Percentiles rank a stretch among this genome's conserved stretches.
phyloP scores from a whole-genome alignment of 805 yeast species.

The Teunomyces tritomae region DNA sequence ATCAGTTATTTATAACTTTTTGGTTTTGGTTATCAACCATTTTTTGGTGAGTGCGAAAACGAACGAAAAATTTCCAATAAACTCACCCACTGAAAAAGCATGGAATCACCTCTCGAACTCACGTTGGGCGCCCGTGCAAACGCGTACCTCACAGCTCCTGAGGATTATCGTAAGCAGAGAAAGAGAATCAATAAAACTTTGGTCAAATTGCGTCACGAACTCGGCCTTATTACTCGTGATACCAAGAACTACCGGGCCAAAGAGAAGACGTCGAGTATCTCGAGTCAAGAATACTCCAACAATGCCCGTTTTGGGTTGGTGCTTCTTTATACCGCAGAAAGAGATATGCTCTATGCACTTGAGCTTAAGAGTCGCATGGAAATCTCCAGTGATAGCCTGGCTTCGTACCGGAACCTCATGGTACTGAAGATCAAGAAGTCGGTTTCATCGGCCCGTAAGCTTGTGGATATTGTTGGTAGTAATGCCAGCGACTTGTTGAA shows the following conservation, averaged over 20 bases:
- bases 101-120: constrained; percentile 46
- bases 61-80: background rate
- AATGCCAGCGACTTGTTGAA: constrained; percentile 27
- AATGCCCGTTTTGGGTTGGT: constrained; percentile 57
- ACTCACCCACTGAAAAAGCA: constrained; percentile 8
- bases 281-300: constrained; percentile 46
- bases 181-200: constrained; percentile 57
- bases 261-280: constrained; percentile 46
- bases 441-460: constrained; percentile 38
- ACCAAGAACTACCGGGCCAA: constrained; percentile 58
- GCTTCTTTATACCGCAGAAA: constrained; percentile 67
- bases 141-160: constrained; percentile 61
- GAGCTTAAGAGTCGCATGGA: constrained; percentile 58
- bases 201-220: constrained; percentile 61
- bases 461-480: constrained; percentile 39
- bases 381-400: constrained; percentile 46
- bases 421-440: constrained; percentile 69
- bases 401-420: constrained; percentile 47
- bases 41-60: background rate
- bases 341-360: constrained; percentile 68
- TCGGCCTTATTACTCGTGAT: constrained; percentile 62
- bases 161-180: constrained; percentile 71
- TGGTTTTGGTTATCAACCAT: too few species aligned
- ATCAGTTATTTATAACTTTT: too few species aligned
- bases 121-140: constrained; percentile 59